Percentiles rank a stretch among this genome's conserved stretches.
Evolutionary conservation across 495 filamentous ascomycete genomes (phyloP).

Genomic region (Platismatia glauca): DNA sequence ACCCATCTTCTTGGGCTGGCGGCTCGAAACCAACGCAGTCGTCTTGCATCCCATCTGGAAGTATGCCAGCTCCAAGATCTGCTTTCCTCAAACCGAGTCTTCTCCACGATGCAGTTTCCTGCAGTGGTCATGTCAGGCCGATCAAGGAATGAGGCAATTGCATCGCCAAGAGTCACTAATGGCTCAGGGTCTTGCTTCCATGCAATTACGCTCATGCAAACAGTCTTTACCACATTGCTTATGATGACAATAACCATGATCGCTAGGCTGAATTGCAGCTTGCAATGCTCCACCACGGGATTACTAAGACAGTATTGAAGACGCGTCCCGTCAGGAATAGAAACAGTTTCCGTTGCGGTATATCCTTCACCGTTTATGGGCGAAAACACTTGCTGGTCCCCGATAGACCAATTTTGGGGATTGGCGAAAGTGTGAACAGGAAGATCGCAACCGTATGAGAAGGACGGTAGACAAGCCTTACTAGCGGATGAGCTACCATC

Average conservation of each 20-base stretch:
- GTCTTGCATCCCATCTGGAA: neutral
- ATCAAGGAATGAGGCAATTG: slow-evolving; percentile 39
- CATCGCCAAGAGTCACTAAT: slow-evolving; percentile 45
- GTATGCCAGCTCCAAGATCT: too few relatives aligned
- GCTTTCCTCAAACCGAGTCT: too few relatives aligned
- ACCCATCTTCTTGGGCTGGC: slow-evolving; percentile 19
- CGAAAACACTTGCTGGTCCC: too few relatives aligned
- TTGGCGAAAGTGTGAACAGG: too few relatives aligned
- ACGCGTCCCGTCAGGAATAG: too few relatives aligned
- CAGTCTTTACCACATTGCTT: slow-evolving; percentile 33
- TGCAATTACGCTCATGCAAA: slow-evolving; percentile 31
- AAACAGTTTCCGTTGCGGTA: too few relatives aligned
- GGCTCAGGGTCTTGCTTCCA: slow-evolving; percentile 30
- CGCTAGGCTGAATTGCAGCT: slow-evolving; percentile 34
- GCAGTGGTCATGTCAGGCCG: slow-evolving; percentile 30
- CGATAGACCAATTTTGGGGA: too few relatives aligned
- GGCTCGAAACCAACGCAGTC: slow-evolving; percentile 7
- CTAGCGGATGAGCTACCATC: too few relatives aligned
- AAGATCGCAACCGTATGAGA: too few relatives aligned
- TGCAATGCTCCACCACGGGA: slow-evolving; percentile 29
- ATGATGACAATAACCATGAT: slow-evolving; percentile 36
- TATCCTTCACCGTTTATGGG: too few relatives aligned
- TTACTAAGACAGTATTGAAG: slow-evolving; percentile 36
- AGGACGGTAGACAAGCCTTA: too few relatives aligned
- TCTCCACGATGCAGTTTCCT: too few relatives aligned